Conservation (phyloP, 108 stramenopile genomes). For the Cylindrotheca closterium region DNA sequence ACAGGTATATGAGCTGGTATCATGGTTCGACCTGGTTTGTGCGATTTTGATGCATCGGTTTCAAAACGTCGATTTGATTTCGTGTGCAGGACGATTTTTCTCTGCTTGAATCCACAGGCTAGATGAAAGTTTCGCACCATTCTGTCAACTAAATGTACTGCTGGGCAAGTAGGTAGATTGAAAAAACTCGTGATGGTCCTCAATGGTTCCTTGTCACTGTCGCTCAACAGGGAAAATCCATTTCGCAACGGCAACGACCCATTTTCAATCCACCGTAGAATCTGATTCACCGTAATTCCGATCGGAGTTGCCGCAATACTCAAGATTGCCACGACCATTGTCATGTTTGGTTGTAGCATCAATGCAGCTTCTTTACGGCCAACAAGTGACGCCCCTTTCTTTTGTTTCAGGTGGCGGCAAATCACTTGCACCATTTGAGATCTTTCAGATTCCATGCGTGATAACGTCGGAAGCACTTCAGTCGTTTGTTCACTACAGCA, state of each 20-base stretch:
- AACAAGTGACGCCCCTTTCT: constrained; percentile 5
- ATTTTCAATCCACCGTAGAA: constrained; percentile 52
- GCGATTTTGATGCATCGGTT: background rate
- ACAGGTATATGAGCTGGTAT: constrained; percentile 38
- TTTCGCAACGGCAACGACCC: constrained; percentile 60
- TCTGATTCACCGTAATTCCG: constrained; percentile 45
- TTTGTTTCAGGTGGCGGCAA: constrained; percentile 13
- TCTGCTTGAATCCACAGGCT: constrained; percentile 25
- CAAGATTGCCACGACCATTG: constrained; percentile 46
- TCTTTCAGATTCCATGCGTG: constrained; percentile 1
- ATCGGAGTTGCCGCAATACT: constrained; percentile 47
- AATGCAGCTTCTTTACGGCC: constrained; percentile 54
- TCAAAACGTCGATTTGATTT: background rate
- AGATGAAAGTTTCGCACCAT: constrained; percentile 4
- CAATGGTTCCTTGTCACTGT: constrained; percentile 30
- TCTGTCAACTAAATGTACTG: background rate
- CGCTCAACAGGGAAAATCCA: constrained; percentile 45
- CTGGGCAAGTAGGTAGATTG: constrained; percentile 10
- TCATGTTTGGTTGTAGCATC: constrained; percentile 44
- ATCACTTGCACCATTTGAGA: constrained; percentile 9
- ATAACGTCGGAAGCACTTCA: background rate
- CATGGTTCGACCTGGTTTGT: constrained; percentile 22
- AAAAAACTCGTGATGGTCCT: constrained; percentile 38
- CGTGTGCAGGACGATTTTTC: background rate
- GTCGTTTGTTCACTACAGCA: background rate